phyloP scores from a whole-genome alignment of 2,329 filamentous ascomycete species.

The Madurella fahalii region DNA sequence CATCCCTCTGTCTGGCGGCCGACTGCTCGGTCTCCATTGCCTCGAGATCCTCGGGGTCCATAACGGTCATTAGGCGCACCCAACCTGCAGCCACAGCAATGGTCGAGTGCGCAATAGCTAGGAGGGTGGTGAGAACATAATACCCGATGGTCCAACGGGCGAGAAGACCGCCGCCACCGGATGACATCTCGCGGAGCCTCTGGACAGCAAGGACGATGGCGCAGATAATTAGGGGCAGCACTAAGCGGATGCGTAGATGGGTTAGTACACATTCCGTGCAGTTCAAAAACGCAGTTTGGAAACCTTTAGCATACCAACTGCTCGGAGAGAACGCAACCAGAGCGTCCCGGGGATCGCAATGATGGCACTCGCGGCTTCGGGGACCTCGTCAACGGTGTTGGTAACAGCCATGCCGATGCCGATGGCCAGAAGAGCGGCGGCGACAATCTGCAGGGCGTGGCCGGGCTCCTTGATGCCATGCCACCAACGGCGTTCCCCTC shows the following conservation, averaged over 20 bases:
- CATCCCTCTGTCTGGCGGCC: slow-evolving; percentile 32
- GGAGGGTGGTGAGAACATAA: slow-evolving; percentile 46
- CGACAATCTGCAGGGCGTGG: slow-evolving; percentile 40
- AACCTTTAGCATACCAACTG: slow-evolving; percentile 32
- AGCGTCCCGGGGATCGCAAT: slow-evolving; percentile 46
- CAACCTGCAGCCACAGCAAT: slow-evolving; percentile 46
- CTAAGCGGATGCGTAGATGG: not conserved
- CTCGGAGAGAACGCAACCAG: slow-evolving; percentile 47
- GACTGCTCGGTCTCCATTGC: slow-evolving; percentile 32
- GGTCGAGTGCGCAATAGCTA: slow-evolving; percentile 45
- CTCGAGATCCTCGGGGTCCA: slow-evolving; percentile 32
- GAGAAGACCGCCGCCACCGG: slow-evolving; percentile 38
- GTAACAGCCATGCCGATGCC: slow-evolving; percentile 46
- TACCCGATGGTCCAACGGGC: slow-evolving; percentile 48
- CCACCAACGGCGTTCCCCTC: not conserved
- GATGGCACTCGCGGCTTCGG: slow-evolving; percentile 38
- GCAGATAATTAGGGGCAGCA: slow-evolving; percentile 48
- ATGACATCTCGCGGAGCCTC: slow-evolving; percentile 43
- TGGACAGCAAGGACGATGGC: slow-evolving; percentile 51
- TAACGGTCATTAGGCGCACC: slow-evolving; percentile 41
- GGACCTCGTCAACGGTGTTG: slow-evolving; percentile 39
- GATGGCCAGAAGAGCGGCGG: slow-evolving; percentile 45
- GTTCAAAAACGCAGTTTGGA: not conserved
- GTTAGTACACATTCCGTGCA: not conserved
- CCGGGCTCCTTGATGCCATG: not conserved